These are phyloP conservation scores for Calycina marina DNA, from an alignment of 2,329 filamentous ascomycete genomes.

Conservation along the genomic window DNA sequence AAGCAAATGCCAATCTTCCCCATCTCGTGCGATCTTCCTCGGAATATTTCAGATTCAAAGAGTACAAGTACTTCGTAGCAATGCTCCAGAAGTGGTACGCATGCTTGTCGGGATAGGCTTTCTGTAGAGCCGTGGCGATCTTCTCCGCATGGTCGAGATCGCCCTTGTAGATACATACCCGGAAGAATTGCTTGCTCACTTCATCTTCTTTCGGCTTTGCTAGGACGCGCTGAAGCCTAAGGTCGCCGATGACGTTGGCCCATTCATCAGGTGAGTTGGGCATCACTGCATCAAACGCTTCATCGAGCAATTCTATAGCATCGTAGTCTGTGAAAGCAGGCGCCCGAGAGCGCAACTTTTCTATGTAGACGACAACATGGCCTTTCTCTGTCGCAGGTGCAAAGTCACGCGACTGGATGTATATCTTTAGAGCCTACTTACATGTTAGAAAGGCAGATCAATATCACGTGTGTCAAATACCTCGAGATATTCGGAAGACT, in stretches of 20 bases:
- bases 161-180: slow-evolving; percentile 18
- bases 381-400: slow-evolving; percentile 14
- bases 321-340: slow-evolving; percentile 15
- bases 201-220: slow-evolving; percentile 19
- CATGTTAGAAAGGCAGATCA: not conserved
- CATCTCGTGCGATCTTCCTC: slow-evolving; percentile 18
- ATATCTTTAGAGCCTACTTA: slow-evolving; percentile 20
- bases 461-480: slow-evolving; percentile 11
- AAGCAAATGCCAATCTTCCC: slow-evolving; percentile 16
- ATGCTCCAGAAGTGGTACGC: slow-evolving; percentile 23
- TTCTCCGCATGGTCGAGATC: slow-evolving; percentile 23
- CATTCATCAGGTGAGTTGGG: slow-evolving; percentile 12
- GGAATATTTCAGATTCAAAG: slow-evolving; percentile 17
- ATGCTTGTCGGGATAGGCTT: slow-evolving; percentile 20
- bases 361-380: slow-evolving; percentile 15
- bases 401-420: slow-evolving; percentile 16
- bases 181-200: slow-evolving; percentile 16
- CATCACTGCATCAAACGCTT: slow-evolving; percentile 15
- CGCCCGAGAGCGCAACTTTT: slow-evolving; percentile 16
- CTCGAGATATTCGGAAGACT: slow-evolving; percentile 19
- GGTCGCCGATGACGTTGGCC: slow-evolving; percentile 19
- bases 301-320: slow-evolving; percentile 20
- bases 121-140: slow-evolving; percentile 23
- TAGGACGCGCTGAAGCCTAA: slow-evolving; percentile 21
- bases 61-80: slow-evolving; percentile 19